Evolutionary conservation across 164 flowering plant genomes (phyloP), one percentile per base, ranked within the genome.

Genomic region (Umbellularia californica): DNA sequence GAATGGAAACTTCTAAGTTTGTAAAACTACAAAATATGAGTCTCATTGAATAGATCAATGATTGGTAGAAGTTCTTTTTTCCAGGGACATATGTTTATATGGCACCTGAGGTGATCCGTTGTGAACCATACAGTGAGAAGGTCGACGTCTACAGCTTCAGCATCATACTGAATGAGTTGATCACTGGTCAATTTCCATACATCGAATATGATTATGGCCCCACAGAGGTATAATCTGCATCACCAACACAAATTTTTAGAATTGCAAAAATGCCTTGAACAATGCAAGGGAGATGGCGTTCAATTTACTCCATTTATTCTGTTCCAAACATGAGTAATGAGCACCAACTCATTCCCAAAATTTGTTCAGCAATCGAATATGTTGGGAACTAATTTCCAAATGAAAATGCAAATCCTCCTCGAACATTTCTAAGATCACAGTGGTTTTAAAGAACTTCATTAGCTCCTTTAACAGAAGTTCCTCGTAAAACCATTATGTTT

Each of bases 51-150:
- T 55, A 13, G 50, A 27, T 28, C 20, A 33, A 64, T 63, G 52
- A 55, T 27, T 28, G 50, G 64, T 23, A 55, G 33, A 12, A 19
- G 9, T 47, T 24, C 12, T 52, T 13, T 24, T 63, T 71, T 67
- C 30, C 80, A 88, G 93, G 93, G 69, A 91, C 93, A 15, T 88
- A 80, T 70, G 89, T 91, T 0, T 89, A 91, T 71, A 89, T 91
- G 95, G 93, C 93, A 1, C 95, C 93, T 2, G 93, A 91, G 80
- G 87, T 91, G 75, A 83, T 88, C 19, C 74, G 84, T 23, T 76
- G 79, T 2, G 86, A 81, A 73, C 90, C 93, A 20, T 88, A 91
- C 69, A 71, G 83, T 63, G 92, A 89, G 75, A 91, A 89, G 77
- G 85, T 90, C 72, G 93, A 91, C 55, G 90, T 91, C 0, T 89